Percentiles rank a stretch among this genome's conserved stretches.
Conservation (phyloP, 2,329 filamentous ascomycete genomes). For the Aspergillus transmontanensis region DNA sequence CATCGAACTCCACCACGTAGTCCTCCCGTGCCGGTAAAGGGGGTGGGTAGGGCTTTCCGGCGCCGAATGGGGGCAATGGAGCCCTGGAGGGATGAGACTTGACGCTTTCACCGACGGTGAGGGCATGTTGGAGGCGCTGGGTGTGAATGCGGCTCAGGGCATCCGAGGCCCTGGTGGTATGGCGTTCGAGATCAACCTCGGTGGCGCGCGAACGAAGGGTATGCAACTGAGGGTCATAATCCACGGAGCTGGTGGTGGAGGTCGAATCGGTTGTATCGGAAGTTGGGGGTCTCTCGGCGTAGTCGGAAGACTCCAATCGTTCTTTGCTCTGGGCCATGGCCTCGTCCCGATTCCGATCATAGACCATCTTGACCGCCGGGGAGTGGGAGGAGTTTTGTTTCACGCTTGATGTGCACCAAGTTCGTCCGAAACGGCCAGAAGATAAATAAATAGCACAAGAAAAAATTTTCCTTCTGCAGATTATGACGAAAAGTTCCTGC, state of each 20-base stretch:
- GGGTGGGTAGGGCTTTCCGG: conserved; percentile 55
- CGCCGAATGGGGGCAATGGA: conserved; percentile 31
- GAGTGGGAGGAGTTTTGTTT: not conserved
- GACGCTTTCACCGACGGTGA: conserved; percentile 34
- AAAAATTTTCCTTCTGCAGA: not conserved
- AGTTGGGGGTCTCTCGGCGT: conserved; percentile 1
- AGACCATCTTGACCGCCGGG: not conserved
- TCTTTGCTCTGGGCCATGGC: not conserved
- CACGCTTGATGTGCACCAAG: not conserved
- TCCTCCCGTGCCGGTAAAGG: conserved; percentile 54
- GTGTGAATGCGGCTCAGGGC: conserved; percentile 35
- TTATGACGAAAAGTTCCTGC: not conserved
- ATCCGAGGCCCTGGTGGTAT: conserved; percentile 25
- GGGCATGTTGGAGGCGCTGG: conserved; percentile 42
- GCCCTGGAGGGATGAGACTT: conserved; percentile 26
- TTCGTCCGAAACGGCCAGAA: too few relatives aligned
- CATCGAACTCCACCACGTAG: conserved; percentile 59
- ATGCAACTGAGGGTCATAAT: conserved; percentile 30
- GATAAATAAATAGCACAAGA: not conserved
- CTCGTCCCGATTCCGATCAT: not conserved
- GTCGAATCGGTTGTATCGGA: conserved; percentile 16
- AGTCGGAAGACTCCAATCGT: not conserved
- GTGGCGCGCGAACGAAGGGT: conserved; percentile 34
- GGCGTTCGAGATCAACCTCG: conserved; percentile 34
- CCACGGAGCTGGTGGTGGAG: conserved; percentile 29